Evolutionary conservation across 2,329 filamentous ascomycete genomes (phyloP).

Genomic region (Hypoxylon sp.): DNA sequence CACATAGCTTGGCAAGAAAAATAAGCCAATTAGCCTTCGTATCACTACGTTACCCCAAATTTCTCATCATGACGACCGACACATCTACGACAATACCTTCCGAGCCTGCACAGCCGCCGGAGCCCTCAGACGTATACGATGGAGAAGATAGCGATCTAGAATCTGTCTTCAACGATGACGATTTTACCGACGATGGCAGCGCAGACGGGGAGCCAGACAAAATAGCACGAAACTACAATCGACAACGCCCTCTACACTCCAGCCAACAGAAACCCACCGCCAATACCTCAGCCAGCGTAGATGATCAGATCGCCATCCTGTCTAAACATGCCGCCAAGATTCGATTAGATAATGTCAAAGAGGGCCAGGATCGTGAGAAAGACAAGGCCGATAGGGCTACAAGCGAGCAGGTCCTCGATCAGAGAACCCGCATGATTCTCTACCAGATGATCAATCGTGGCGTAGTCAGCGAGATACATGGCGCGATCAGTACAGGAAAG

Average conservation of each 20-base stretch:
- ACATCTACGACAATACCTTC: slow-evolving; percentile 56
- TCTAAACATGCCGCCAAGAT: slow-evolving; percentile 89
- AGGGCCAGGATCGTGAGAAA: slow-evolving; percentile 69
- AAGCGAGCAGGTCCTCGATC: slow-evolving; percentile 93
- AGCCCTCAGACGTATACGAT: slow-evolving; percentile 41
- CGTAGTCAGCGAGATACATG: slow-evolving; percentile 90
- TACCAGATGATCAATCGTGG: slow-evolving; percentile 96
- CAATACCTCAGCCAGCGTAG: slow-evolving; percentile 83
- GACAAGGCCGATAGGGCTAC: slow-evolving; percentile 96
- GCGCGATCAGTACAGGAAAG: slow-evolving; percentile 95
- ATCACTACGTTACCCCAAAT: neutral
- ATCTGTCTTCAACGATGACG: slow-evolving; percentile 57
- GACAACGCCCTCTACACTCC: slow-evolving; percentile 78
- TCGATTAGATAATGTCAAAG: slow-evolving; percentile 76
- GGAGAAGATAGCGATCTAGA: slow-evolving; percentile 55
- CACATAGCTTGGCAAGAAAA: neutral
- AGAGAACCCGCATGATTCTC: slow-evolving; percentile 93
- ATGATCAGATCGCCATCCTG: slow-evolving; percentile 89
- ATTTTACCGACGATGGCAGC: slow-evolving; percentile 67
- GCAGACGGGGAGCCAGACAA: slow-evolving; percentile 70
- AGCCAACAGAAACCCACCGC: slow-evolving; percentile 84
- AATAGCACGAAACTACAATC: slow-evolving; percentile 90
- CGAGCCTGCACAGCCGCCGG: slow-evolving; percentile 57
- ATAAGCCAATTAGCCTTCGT: neutral
- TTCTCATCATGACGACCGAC: slow-evolving; percentile 40